Evolutionary conservation across 129 eudicot species (phyloP).

Genomic region (Smallanthus sonchifolius): DNA sequence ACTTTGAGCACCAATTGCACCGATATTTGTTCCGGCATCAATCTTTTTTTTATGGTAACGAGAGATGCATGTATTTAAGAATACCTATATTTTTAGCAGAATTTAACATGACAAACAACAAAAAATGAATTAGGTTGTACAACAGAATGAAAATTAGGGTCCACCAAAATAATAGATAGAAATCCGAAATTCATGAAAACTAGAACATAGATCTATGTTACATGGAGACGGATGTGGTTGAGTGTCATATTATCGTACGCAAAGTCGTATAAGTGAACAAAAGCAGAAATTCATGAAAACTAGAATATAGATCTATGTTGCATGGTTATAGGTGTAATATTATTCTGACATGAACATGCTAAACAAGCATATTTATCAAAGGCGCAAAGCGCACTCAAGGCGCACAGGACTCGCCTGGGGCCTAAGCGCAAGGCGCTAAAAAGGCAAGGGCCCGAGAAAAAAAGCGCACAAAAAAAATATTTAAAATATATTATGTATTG

Average conservation of each 20-base stretch:
- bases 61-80: slow-evolving; percentile 63
- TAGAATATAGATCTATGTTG: too few species aligned
- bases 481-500: too few species aligned
- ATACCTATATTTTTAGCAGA: slow-evolving; percentile 46
- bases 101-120: background rate
- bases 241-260: background rate
- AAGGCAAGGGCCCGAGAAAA: too few species aligned
- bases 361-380: too few species aligned
- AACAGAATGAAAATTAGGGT: background rate
- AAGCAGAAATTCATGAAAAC: too few species aligned
- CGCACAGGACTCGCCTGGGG: too few species aligned
- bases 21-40: slow-evolving; percentile 91
- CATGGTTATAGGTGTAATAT: too few species aligned
- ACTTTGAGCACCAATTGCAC: slow-evolving; percentile 98
- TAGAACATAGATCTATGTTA: background rate
- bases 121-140: background rate
- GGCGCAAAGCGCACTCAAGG: too few species aligned
- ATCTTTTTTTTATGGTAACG: slow-evolving; percentile 69
- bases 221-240: background rate
- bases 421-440: too few species aligned
- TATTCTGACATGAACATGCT: too few species aligned
- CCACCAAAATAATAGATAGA: background rate
- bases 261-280: too few species aligned
- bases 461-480: too few species aligned
- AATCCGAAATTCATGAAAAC: background rate